Base-by-base conservation (phyloP, 305 asterid genomes). In the Fraxinus latifolia region DNA sequence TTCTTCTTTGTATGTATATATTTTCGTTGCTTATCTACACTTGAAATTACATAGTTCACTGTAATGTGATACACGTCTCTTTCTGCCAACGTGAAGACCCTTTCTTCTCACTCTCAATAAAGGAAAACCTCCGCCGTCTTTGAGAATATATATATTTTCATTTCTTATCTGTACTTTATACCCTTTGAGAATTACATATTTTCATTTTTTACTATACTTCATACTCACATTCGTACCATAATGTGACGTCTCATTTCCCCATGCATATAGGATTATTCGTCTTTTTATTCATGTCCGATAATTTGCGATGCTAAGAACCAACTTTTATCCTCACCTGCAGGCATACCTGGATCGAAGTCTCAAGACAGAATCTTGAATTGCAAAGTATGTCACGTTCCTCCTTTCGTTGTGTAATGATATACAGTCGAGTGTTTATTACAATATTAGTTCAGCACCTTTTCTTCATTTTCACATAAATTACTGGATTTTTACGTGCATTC, bases 311-410 rank as follows among this genome's bases (percentile, higher is more conserved):
- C 21, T 68, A 5, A 25, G 21, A 68, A 34, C 21, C 37, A 8
- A 68, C 17, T 55, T 74, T 42, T 80, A 42, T 74, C 36, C 74
- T 77, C 50, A 84, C n/a, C 77, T 87, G 93, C 97, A 94, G 98
- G 98, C 97, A n/a, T 92, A 94, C 44, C 93, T 90, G 84, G 96
- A 88, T 75, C 94, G 97, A 74, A 79, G 84, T 90, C 86, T 72
- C 71, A 93, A 92, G 91, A 78, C 87, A 19, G 90, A 90, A 70
- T 68, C 91, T 81, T 90, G 90, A 90, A 73, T 67, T 74, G 31
- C 39, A 19, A 55, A 31, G 27, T 53, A 60, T 60, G 70, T 21
- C 17, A 0, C 29, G 34, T 32, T 34, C 19, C 74, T 77, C 31
- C 78, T 39, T 25, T 74, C 50, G 74, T 78, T 81, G 39, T 77